Evolutionary conservation across 164 flowering plant genomes (phyloP).

Genomic region (Piper betle): DNA sequence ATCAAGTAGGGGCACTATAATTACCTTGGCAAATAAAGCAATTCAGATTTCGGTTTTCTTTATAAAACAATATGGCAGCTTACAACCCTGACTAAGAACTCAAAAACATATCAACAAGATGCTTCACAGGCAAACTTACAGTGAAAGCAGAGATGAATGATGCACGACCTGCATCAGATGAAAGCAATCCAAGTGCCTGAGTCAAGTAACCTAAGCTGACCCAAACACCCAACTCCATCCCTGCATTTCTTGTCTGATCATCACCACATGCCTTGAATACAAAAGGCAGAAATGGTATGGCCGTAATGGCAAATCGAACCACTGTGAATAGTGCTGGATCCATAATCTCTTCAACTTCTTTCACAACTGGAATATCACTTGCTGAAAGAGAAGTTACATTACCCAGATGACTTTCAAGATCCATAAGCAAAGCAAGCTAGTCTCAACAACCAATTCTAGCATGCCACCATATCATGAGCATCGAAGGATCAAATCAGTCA

Average conservation of each 20-base stretch:
- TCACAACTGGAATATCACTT: conserved; percentile 65
- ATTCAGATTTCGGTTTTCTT: not conserved
- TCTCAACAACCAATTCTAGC: not conserved
- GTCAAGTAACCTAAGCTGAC: conserved; percentile 74
- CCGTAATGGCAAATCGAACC: conserved; percentile 51
- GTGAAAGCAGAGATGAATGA: conserved; percentile 72
- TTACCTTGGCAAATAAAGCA: conserved; percentile 33
- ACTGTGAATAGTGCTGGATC: conserved; percentile 66
- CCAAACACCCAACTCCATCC: conserved; percentile 80
- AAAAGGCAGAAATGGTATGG: conserved; percentile 73
- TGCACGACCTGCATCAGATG: conserved; percentile 90
- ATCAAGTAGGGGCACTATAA: conserved; percentile 73
- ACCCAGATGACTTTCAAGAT: no score
- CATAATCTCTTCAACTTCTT: conserved; percentile 62
- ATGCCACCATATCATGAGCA: not conserved
- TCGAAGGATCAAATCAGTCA: not conserved
- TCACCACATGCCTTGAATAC: conserved; percentile 38
- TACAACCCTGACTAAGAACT: not conserved
- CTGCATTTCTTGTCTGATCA: conserved; percentile 49
- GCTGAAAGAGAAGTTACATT: conserved; percentile 28
- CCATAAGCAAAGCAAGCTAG: not conserved
- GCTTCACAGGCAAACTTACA: conserved; percentile 21
- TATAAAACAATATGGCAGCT: not conserved
- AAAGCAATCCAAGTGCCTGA: conserved; percentile 69
- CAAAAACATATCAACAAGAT: not conserved